Percentiles rank a stretch among this genome's conserved stretches.
phyloP scores from a whole-genome alignment of 306 rosid species.

The Geum urbanum region DNA sequence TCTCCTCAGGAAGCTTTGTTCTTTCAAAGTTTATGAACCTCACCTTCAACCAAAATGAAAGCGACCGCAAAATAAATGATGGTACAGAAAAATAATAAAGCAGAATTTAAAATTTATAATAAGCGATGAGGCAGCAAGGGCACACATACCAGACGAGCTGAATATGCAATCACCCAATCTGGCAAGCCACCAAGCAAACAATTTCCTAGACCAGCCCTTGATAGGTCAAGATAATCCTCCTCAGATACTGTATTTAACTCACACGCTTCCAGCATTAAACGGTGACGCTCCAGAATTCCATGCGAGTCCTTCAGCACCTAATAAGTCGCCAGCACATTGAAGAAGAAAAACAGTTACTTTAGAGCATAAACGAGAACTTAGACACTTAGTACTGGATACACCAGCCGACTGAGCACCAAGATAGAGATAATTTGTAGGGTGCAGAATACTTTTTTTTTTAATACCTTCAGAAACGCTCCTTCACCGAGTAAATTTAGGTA shows the following conservation, averaged over 20 bases:
- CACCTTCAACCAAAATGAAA: slow-evolving; percentile 58
- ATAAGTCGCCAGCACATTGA: slow-evolving; percentile 28
- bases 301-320: slow-evolving; percentile 91
- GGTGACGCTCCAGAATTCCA: slow-evolving; percentile 82
- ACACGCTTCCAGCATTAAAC: slow-evolving; percentile 91
- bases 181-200: slow-evolving; percentile 97
- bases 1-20: slow-evolving; percentile 92
- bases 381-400: slow-evolving; percentile 12
- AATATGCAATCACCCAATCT: slow-evolving; percentile 92
- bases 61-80: slow-evolving; percentile 27
- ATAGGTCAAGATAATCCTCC: slow-evolving; percentile 84
- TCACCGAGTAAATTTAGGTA: slow-evolving; percentile 95
- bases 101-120: neutral
- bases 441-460: neutral
- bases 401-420: slow-evolving; percentile 12
- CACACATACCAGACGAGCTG: slow-evolving; percentile 85
- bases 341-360: slow-evolving; percentile 13
- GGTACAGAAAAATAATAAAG: slow-evolving; percentile 21
- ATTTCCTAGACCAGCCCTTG: slow-evolving; percentile 96
- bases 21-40: slow-evolving; percentile 87
- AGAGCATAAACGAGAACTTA: neutral
- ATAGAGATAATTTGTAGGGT: neutral
- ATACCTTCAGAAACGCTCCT: slow-evolving; percentile 88
- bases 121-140: slow-evolving; percentile 10
- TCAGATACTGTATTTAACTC: slow-evolving; percentile 73